Evolutionary conservation across 2,329 filamentous ascomycete species (phyloP), one percentile per base, ranked within the genome.

Genomic region (Pseudopyricularia javanii): DNA sequence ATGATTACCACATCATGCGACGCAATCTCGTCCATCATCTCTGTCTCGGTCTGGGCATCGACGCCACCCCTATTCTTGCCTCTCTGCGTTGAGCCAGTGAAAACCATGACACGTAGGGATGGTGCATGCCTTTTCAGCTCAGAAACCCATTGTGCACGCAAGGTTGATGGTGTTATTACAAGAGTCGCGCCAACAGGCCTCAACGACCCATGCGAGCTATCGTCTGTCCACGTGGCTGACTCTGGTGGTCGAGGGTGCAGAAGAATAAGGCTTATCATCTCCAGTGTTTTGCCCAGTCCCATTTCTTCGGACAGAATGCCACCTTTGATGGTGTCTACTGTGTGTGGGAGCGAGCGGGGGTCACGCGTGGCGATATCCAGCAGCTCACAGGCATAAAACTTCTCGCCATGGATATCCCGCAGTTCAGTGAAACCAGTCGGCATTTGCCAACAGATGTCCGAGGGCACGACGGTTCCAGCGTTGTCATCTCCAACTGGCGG

Each of bases 301-400:
- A 91, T 91, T 64, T 91, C 87, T 61, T 91, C 87, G 0, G 85
- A 82, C 5, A 91, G 69, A 49, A 89, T 83, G 0, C 86, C 86
- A 12, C 81, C 79, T 47, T 66, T 74, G 11, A 79, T 54, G 0
- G 59, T 57, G n/a, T 63, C 62, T 51, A 78, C 68, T 22, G 64
- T 55, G 47, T 68, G 62, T 33, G 65, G 63, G 53, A 80, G 80
- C 3, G 67, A 60, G 0, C 62, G 55, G 8, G 71, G 55, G 60
- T 85, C 72, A 35, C 70, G 69, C 1, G 79, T 74, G 4, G 82
- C 70, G 14, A 80, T 66, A 26, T 83, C 80, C 51, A 84, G 79
- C 0, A 88, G 66, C 53, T 81, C 73, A 61, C 84, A 90, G 22
- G 66, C 22, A 37, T 62, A 62, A 49, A 65, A 63, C 0, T 47